Percentiles rank a stretch among this genome's conserved stretches.
Evolutionary conservation across 1,139 yeast species (phyloP).

Genomic region (Saccharomyces hybrid): DNA sequence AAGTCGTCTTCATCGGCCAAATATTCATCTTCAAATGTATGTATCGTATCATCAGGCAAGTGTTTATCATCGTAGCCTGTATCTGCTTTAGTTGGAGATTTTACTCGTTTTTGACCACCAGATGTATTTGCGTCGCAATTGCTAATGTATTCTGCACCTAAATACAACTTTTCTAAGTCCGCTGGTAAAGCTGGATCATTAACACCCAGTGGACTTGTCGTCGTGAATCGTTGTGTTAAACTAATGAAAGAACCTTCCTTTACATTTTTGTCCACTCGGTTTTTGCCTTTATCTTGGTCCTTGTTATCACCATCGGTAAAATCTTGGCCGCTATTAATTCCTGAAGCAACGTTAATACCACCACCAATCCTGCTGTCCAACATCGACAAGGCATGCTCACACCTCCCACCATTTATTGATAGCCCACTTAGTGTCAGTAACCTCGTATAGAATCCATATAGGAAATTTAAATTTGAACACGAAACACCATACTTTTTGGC

Average conservation of each 20-base stretch:
- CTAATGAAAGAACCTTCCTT: slow-evolving; percentile 5
- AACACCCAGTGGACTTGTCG: background rate
- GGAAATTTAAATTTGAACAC: slow-evolving; percentile 20
- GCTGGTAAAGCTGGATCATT: slow-evolving; percentile 9
- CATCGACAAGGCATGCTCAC: slow-evolving; percentile 10
- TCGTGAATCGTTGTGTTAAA: slow-evolving; percentile 6
- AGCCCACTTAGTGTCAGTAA: slow-evolving; percentile 23
- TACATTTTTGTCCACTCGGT: background rate
- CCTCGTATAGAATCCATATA: slow-evolving; percentile 24
- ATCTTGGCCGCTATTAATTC: background rate
- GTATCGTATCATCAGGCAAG: slow-evolving; percentile 1
- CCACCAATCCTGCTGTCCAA: slow-evolving; percentile 8
- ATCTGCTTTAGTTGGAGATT: slow-evolving; percentile 2
- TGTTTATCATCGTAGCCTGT: background rate
- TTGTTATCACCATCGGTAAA: background rate
- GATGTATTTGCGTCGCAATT: slow-evolving; percentile 2
- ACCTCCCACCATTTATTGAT: slow-evolving; percentile 19
- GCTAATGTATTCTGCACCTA: slow-evolving; percentile 13
- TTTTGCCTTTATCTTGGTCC: background rate
- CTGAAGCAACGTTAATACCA: slow-evolving; percentile 1
- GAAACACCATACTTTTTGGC: slow-evolving; percentile 16
- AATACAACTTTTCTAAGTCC: slow-evolving; percentile 14
- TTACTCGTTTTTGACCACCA: slow-evolving; percentile 3
- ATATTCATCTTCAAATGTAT: background rate
- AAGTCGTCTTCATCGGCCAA: slow-evolving; percentile 3